A percentile compares a stretch with the other conserved stretches of the same genome.
Conservation (phyloP, 306 rosid genomes). For the Dryas alaskensis region DNA sequence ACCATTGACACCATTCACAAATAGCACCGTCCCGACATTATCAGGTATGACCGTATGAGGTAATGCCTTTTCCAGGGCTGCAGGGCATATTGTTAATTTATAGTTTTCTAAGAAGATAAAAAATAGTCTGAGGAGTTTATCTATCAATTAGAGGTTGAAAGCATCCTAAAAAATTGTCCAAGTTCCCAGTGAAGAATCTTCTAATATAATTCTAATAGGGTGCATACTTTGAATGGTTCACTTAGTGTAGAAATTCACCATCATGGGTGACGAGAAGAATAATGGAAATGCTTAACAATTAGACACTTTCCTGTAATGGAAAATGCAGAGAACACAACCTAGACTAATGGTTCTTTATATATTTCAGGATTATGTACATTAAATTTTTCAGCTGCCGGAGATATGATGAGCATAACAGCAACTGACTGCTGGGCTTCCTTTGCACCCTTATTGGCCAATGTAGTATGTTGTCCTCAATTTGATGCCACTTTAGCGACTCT, state of each 20-base stretch:
- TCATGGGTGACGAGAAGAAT: neutral
- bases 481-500: conserved; percentile 48
- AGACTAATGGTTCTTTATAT: neutral
- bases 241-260: neutral
- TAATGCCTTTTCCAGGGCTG: conserved; percentile 14
- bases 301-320: neutral
- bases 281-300: neutral
- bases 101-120: neutral
- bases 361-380: conserved; percentile 53
- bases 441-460: conserved; percentile 68
- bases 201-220: neutral
- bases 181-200: neutral
- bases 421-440: conserved; percentile 63
- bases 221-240: neutral
- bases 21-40: conserved; percentile 36
- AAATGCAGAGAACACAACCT: neutral
- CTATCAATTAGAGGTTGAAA: neutral
- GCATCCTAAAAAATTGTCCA: neutral
- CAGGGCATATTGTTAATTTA: neutral
- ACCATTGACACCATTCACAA: conserved; percentile 49
- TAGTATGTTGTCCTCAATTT: conserved; percentile 67
- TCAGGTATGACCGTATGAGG: conserved; percentile 37
- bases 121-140: neutral
- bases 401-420: conserved; percentile 48
- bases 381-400: conserved; percentile 43